These are phyloP conservation scores for Ajuga chamaepitys DNA, from an alignment of 257 asterid genomes.

Conservation along the genomic window DNA sequence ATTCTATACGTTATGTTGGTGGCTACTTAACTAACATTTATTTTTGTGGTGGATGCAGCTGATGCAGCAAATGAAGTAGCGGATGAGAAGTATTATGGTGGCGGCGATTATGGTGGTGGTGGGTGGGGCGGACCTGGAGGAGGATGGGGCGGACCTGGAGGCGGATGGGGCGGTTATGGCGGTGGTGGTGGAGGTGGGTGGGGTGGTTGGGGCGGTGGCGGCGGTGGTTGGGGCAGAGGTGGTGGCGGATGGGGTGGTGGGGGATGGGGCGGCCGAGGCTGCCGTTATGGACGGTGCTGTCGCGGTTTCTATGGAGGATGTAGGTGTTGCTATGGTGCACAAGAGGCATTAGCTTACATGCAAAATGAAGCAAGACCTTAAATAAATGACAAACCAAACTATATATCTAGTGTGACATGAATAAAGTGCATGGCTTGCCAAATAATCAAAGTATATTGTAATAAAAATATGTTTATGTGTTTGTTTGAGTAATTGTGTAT, in stretches of 20 bases:
- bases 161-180: slow-evolving; percentile 9
- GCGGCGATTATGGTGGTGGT: slow-evolving; percentile 15
- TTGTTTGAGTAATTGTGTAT: too few species aligned
- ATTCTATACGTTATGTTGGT: too few species aligned
- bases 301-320: too few species aligned
- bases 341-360: too few species aligned
- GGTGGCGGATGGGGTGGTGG: not conserved
- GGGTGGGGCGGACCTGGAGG: slow-evolving; percentile 1
- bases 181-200: not conserved
- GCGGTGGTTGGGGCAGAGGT: slow-evolving; percentile 8
- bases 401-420: too few species aligned
- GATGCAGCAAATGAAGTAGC: slow-evolving; percentile 1
- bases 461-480: too few species aligned
- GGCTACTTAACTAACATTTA: not conserved
- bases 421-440: too few species aligned
- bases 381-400: too few species aligned
- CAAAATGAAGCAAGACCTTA: too few species aligned
- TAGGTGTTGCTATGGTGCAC: too few species aligned
- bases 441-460: too few species aligned
- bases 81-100: slow-evolving; percentile 12
- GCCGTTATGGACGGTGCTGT: slow-evolving; percentile 7
- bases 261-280: too few species aligned
- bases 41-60: slow-evolving; percentile 4
- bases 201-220: not conserved
- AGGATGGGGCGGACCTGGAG: not conserved